Evolutionary conservation across 2,329 filamentous ascomycete genomes (phyloP), one percentile per base, ranked within the genome.

Genomic region (Colletotrichum zoysiae): DNA sequence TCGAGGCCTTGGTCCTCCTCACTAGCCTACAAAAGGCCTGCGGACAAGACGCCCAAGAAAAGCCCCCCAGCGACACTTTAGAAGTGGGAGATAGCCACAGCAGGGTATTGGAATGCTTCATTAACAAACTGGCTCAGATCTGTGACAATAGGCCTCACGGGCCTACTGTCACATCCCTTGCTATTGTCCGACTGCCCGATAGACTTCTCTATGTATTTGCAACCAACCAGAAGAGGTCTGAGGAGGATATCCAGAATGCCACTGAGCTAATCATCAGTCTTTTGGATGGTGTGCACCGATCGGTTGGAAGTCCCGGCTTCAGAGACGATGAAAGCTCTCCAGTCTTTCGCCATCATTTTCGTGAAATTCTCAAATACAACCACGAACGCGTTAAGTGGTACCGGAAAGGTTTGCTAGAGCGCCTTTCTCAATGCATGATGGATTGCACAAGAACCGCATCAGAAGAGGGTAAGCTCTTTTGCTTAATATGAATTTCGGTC

Each of bases 91-190:
- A 62, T 0, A 46, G 20, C 1, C 65, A 76, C 8, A 76, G 79
- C 20, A 64, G 77, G 16, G 61, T 59, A 1, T 79, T 79, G 5
- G 75, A 78, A 2, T 68, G 38, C 1, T 82, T 79, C n/a, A 74
- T 81, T 1, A 76, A 81, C 53, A 78, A 76, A 9, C 67, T 82
- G 1, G 78, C 78, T 0, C 76, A 76, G 23, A 71, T 80, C 4
- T 81, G 80, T 60, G 80, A 82, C 50, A 77, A 67, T 2, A 35
- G 61, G 12, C 77, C 73, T 20, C 71, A 76, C 1, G 81, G 80
- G 2, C 67, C 35, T 1, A 81, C 78, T 0, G 78, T 82, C 5
- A 78, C 81, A 0, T 76, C 80, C 0, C 53, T 81, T n/a, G 71
- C 76, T 0, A 74, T 82, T 0, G 68, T 81, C 0, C 74, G 80